A percentile compares a stretch with the other conserved stretches of the same genome.
These are phyloP conservation scores for Spiraea crenata DNA, from an alignment of 331 rosid species.

Conservation along the genomic window DNA sequence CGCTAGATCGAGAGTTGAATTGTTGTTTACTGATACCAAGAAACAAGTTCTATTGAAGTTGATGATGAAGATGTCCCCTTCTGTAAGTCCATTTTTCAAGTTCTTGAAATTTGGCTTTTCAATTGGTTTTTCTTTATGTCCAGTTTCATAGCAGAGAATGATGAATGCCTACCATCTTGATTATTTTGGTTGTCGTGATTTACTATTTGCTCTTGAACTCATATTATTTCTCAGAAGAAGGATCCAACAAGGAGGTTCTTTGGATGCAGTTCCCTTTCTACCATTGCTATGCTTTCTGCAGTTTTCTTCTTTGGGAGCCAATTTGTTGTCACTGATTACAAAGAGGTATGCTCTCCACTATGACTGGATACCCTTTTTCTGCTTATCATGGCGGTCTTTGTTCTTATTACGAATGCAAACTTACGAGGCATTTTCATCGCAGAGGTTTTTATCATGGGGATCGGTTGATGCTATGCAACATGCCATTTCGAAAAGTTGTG, in stretches of 20 bases:
- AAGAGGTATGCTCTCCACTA: constrained; percentile 22
- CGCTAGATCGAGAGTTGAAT: background rate
- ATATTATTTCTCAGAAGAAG: constrained; percentile 9
- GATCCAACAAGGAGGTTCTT: constrained; percentile 18
- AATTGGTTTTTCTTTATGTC: background rate
- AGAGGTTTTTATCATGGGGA: constrained; percentile 25
- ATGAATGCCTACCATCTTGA: background rate
- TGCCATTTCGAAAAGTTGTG: constrained; percentile 10
- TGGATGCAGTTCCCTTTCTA: constrained; percentile 14
- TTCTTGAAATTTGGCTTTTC: background rate
- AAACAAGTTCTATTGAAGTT: background rate
- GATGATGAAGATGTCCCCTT: background rate
- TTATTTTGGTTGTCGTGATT: background rate
- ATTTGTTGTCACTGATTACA: constrained; percentile 24
- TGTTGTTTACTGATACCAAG: constrained; percentile 1
- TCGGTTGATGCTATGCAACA: constrained; percentile 16
- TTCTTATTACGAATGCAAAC: too few species aligned
- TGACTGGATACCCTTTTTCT: background rate
- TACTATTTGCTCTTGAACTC: background rate
- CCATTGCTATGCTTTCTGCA: constrained; percentile 23
- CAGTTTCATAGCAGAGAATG: background rate
- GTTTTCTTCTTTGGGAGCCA: constrained; percentile 32
- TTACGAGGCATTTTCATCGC: background rate
- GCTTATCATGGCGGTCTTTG: too few species aligned
- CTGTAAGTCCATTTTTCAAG: constrained; percentile 5